A percentile compares a stretch with the other conserved stretches of the same genome.
Conservation (phyloP, 306 rosid species). For the Gastrolobium villosum region DNA sequence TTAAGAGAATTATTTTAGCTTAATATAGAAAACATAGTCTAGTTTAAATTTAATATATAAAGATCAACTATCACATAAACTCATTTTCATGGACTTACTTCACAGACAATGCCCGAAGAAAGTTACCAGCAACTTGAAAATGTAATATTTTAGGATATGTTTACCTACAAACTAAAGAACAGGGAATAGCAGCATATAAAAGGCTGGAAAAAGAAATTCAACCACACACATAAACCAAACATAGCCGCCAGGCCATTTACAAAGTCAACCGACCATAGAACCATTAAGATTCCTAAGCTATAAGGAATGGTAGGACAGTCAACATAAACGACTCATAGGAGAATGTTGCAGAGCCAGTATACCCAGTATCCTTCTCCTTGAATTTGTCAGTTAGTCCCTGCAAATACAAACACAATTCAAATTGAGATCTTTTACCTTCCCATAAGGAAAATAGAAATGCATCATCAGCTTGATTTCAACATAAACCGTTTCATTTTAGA, state of each 20-base stretch:
- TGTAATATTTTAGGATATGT: conserved; percentile 16
- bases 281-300: conserved; percentile 64
- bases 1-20: no score
- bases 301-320: conserved; percentile 89
- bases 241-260: conserved; percentile 10
- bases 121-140: conserved; percentile 4
- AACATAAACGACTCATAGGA: conserved; percentile 89
- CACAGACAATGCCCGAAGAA: not conserved
- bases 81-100: conserved; percentile 17
- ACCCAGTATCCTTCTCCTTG: conserved; percentile 85
- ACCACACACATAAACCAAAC: conserved; percentile 32
- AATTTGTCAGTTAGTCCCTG: conserved; percentile 97
- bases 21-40: no score
- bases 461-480: conserved; percentile 15
- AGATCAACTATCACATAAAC: not conserved
- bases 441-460: conserved; percentile 18
- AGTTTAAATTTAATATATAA: no score
- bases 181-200: conserved; percentile 20
- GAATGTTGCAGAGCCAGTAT: conserved; percentile 83
- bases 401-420: conserved; percentile 30
- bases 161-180: conserved; percentile 26
- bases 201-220: not conserved
- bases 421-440: not conserved
- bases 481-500: not conserved
- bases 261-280: not conserved